These are phyloP conservation scores for Lactifluus volemus DNA, from an alignment of 768 basidiomycete species.

Conservation along the genomic window DNA sequence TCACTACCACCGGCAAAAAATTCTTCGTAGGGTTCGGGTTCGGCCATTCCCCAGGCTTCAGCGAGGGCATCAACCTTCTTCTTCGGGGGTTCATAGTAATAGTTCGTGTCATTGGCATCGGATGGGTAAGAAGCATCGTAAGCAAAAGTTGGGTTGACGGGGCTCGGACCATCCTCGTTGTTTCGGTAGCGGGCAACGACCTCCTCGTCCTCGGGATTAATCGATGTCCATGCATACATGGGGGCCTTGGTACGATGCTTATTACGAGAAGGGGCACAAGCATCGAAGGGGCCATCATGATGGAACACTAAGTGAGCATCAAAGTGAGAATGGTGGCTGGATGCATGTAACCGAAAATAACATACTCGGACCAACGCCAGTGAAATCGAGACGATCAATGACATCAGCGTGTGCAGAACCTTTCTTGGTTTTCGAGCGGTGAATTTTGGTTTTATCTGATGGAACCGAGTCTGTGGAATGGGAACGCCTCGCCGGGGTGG, in stretches of 20 bases:
- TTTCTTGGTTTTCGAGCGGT: slow-evolving; percentile 53
- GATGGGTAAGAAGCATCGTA: slow-evolving; percentile 44
- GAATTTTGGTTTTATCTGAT: slow-evolving; percentile 37
- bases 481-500: slow-evolving; percentile 33
- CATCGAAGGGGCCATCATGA: slow-evolving; percentile 88
- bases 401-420: slow-evolving; percentile 79
- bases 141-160: slow-evolving; percentile 22
- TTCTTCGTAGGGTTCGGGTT: slow-evolving; percentile 86
- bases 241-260: slow-evolving; percentile 71
- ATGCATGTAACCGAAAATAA: slow-evolving; percentile 7
- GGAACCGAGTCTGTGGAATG: slow-evolving; percentile 42
- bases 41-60: slow-evolving; percentile 90
- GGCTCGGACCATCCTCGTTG: slow-evolving; percentile 1
- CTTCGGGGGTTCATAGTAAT: slow-evolving; percentile 52
- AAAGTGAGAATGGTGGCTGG: slow-evolving; percentile 17
- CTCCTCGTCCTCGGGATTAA: slow-evolving; percentile 32
- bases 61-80: slow-evolving; percentile 85
- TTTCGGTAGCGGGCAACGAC: slow-evolving; percentile 28
- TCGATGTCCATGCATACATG: slow-evolving; percentile 63
- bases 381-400: slow-evolving; percentile 82
- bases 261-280: slow-evolving; percentile 86
- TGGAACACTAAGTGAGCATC: slow-evolving; percentile 59
- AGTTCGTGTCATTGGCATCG: slow-evolving; percentile 10
- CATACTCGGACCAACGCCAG: slow-evolving; percentile 78
- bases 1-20: slow-evolving; percentile 74